Percentiles rank a stretch among this genome's conserved stretches.
Evolutionary conservation across 345 rosid genomes (phyloP).

Genomic region (Lumnitzera littorea): DNA sequence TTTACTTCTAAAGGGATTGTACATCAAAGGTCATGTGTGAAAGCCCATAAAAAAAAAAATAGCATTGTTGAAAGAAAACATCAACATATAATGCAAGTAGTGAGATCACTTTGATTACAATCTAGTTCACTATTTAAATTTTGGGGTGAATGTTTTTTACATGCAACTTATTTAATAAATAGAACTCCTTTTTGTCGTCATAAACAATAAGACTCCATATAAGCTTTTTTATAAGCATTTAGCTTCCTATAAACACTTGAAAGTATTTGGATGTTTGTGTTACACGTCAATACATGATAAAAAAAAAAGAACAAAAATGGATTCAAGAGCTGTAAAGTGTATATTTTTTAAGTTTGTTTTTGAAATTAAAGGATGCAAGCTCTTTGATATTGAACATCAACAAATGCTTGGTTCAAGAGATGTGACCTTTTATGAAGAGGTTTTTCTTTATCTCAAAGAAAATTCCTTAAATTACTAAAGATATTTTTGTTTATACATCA

Average conservation of each 20-base stretch:
- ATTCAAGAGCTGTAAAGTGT: no score
- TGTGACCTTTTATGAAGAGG: no score
- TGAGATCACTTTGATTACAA: not conserved
- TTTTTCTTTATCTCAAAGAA: no score
- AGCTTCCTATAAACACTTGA: not conserved
- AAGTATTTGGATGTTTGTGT: not conserved
- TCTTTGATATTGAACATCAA: no score
- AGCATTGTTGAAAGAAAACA: not conserved
- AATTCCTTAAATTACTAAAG: no score
- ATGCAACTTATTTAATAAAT: not conserved
- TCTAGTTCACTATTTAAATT: not conserved
- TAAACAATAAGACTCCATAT: not conserved
- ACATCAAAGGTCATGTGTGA: not conserved
- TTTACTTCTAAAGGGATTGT: not conserved
- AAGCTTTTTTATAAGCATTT: not conserved
- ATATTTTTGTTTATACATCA: no score
- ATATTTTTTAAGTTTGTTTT: no score
- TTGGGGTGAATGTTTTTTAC: not conserved
- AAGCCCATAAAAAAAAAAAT: not conserved
- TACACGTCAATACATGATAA: not conserved
- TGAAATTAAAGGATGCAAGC: no score
- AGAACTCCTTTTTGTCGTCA: not conserved
- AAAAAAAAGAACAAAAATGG: not conserved
- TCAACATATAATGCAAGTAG: not conserved
- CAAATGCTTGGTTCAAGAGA: no score